Percentiles rank a stretch among this genome's conserved stretches.
These are phyloP conservation scores for Tricholomella constricta DNA, from an alignment of 768 basidiomycete genomes.

Conservation along the genomic window DNA sequence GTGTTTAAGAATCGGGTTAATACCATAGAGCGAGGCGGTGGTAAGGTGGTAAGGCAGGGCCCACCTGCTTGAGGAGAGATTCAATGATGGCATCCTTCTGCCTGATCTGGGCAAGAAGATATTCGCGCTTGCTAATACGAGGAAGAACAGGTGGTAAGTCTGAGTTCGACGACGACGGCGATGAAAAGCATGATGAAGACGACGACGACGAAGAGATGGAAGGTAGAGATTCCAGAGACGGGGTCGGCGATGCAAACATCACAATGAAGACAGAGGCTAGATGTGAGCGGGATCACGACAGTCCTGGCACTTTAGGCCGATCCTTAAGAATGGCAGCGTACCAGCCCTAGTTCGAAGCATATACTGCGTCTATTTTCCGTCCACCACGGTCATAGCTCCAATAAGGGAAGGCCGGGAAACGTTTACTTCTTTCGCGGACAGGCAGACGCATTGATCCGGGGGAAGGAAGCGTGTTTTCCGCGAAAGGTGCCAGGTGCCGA, in stretches of 20 bases:
- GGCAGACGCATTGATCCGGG: conserved; percentile 15
- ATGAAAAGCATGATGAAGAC: conserved; percentile 27
- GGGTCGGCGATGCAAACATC: conserved; percentile 24
- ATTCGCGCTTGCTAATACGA: conserved; percentile 75
- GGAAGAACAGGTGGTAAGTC: conserved; percentile 40
- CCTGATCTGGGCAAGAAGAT: conserved; percentile 80
- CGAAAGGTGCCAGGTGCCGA: conserved; percentile 11
- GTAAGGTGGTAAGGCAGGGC: conserved; percentile 14
- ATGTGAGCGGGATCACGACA: conserved; percentile 5
- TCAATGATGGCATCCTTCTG: conserved; percentile 90
- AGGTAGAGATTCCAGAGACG: conserved; percentile 19
- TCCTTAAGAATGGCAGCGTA: conserved; percentile 14
- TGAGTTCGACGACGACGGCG: conserved; percentile 33
- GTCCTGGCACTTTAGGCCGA: not conserved
- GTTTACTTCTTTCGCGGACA: conserved; percentile 11
- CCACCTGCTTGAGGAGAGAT: conserved; percentile 78
- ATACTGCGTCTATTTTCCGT: conserved; percentile 5
- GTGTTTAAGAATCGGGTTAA: conserved; percentile 6
- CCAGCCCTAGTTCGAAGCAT: conserved; percentile 6
- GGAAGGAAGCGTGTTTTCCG: conserved; percentile 1
- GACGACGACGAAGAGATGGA: conserved; percentile 23
- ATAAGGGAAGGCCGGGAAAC: conserved; percentile 14
- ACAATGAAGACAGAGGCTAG: not conserved
- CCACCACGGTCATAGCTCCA: conserved; percentile 7
- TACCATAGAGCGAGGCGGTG: not conserved